Base-by-base conservation (phyloP, 1,284 basidiomycete species). In the Spongiforma sp. region DNA sequence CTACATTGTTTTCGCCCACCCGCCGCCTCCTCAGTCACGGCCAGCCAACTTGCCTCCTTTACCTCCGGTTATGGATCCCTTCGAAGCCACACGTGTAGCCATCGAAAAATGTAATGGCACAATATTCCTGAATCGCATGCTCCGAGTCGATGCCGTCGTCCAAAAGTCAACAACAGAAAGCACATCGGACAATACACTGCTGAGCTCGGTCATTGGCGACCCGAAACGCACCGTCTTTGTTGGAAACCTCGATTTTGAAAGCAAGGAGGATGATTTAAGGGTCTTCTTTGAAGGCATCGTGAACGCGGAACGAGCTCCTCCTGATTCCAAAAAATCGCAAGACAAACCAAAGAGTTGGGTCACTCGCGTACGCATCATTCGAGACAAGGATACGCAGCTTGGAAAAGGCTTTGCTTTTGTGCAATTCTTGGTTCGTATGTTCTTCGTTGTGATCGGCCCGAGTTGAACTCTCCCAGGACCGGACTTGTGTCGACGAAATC, bases 401-500 rank as follows among this genome's bases (percentile, higher is more conserved):
- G 97, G 97, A n/a, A 99, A 98, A 80, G 97, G 97, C 2, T 97
- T 99, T 75, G 96, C 92, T 14, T 99, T 99, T 76, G 90, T 99
- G 12, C 90, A 95, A 70, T 95, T 99, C 69, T 76, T 82, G 60
- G 96, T 95, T 76, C 72, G 90, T 86, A 26, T 26, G 19, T 19
- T 32, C 63, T 43, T 59, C 50, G n/a, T 24, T 10, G 8, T 19
- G 36, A 26, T 36, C 11, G 37, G 36, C 15, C 64, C 59, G 30
- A 62, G 24, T 33, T 69, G 65, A 65, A 19, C 5, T 5, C 7
- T 2, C 19, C 34, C 56, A 97, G 95, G 93, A 96, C 72, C 89
- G 89, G 4, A 89, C 90, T 75, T 95, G 93, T 71, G 93, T 96
- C 2, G 96, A 98, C 75, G 94, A 97, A 78, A 79, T 97, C 43